Evolutionary conservation across 805 yeast species (phyloP).

Genomic region (Clavispora vitiphila): DNA sequence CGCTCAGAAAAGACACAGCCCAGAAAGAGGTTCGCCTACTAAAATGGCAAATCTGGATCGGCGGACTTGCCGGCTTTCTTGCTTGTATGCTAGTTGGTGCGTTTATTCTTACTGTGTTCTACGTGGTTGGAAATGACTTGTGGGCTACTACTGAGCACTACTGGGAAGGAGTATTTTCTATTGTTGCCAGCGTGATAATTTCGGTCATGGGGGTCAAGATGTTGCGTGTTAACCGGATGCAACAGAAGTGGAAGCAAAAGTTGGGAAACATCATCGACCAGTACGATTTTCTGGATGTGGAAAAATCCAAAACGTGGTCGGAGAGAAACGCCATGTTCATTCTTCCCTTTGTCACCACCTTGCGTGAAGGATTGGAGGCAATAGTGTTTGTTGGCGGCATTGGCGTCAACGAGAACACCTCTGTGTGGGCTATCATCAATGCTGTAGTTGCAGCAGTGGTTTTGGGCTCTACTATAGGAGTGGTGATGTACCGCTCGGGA

Average conservation of each 20-base stretch:
- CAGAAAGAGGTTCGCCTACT: slow-evolving; percentile 17
- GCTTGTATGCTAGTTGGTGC: slow-evolving; percentile 38
- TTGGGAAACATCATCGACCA: slow-evolving; percentile 24
- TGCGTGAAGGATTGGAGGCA: slow-evolving; percentile 89
- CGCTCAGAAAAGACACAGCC: background rate
- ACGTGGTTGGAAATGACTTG: slow-evolving; percentile 37
- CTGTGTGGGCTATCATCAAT: slow-evolving; percentile 49
- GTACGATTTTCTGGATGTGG: slow-evolving; percentile 19
- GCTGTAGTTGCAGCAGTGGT: slow-evolving; percentile 56
- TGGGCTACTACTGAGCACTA: slow-evolving; percentile 45
- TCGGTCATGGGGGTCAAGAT: slow-evolving; percentile 44
- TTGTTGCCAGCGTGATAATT: slow-evolving; percentile 40
- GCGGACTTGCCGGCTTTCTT: slow-evolving; percentile 37
- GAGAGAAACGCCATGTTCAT: slow-evolving; percentile 68
- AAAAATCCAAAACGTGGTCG: slow-evolving; percentile 19
- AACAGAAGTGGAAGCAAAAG: slow-evolving; percentile 40
- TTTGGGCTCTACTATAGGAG: slow-evolving; percentile 61
- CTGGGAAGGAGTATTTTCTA: slow-evolving; percentile 45
- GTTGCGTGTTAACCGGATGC: slow-evolving; percentile 40
- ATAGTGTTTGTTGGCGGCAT: slow-evolving; percentile 90
- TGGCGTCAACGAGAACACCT: slow-evolving; percentile 67
- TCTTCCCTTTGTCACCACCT: slow-evolving; percentile 78
- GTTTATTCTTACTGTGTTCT: slow-evolving; percentile 34
- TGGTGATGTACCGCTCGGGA: slow-evolving; percentile 69
- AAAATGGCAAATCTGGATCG: slow-evolving; percentile 39